These are phyloP conservation scores for Calocybe cyanea DNA, from an alignment of 768 basidiomycete species.

Conservation along the genomic window DNA sequence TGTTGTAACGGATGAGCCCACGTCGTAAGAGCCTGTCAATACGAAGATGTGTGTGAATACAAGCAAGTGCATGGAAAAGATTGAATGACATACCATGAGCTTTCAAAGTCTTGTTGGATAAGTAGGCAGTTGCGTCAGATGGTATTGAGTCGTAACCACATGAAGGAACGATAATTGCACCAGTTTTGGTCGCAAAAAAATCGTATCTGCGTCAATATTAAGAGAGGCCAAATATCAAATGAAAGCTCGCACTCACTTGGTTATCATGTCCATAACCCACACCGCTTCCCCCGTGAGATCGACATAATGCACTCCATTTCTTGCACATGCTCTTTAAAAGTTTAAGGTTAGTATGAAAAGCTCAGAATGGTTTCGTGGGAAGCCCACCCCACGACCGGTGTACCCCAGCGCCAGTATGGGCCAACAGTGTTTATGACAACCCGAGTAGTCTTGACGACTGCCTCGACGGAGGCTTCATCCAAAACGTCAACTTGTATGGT, in stretches of 20 bases:
- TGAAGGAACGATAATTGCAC: constrained; percentile 73
- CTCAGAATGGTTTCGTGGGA: neutral
- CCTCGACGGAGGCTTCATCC: constrained; percentile 48
- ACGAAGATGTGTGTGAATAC: neutral
- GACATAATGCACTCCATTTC: constrained; percentile 75
- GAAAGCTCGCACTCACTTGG: constrained; percentile 36
- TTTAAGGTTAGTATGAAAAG: neutral
- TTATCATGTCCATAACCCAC: constrained; percentile 64
- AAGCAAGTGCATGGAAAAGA: neutral
- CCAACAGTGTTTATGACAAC: constrained; percentile 80
- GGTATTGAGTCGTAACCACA: constrained; percentile 80
- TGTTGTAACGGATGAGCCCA: constrained; percentile 58
- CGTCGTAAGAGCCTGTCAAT: constrained; percentile 23
- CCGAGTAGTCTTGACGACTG: constrained; percentile 49
- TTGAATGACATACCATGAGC: constrained; percentile 16
- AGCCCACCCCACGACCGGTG: constrained; percentile 66
- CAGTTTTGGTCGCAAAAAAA: constrained; percentile 63
- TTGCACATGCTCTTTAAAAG: constrained; percentile 61
- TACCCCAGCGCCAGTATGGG: constrained; percentile 69
- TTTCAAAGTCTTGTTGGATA: constrained; percentile 70
- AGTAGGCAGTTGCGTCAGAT: constrained; percentile 64
- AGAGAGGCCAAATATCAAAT: neutral
- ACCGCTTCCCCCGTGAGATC: constrained; percentile 76
- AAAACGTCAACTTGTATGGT: constrained; percentile 59
- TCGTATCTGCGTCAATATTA: constrained; percentile 48